Percentiles rank a stretch among this genome's conserved stretches.
These are phyloP conservation scores for Aspergillus novofumigatus DNA, from an alignment of 2,329 filamentous ascomycete species.

Conservation along the genomic window DNA sequence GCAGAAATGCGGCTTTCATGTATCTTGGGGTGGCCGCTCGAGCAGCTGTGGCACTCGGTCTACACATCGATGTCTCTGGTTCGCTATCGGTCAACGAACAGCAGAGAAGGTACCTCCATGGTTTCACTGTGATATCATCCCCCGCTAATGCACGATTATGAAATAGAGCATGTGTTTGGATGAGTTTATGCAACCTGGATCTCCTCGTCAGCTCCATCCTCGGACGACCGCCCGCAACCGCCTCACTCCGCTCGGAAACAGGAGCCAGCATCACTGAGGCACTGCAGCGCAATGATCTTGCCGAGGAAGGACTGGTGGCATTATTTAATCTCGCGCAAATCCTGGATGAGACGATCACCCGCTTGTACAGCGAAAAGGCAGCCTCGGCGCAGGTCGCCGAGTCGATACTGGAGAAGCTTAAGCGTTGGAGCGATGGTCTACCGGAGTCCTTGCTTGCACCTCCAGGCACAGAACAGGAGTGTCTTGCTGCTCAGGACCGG, in stretches of 20 bases:
- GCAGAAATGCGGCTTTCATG: constrained; percentile 59
- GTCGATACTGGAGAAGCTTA: constrained; percentile 40
- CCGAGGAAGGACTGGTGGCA: constrained; percentile 34
- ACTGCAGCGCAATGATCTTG: constrained; percentile 18
- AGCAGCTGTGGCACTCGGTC: constrained; percentile 54
- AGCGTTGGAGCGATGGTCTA: constrained; percentile 45
- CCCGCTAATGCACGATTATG: not conserved
- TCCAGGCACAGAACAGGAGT: constrained; percentile 15
- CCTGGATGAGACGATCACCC: constrained; percentile 43
- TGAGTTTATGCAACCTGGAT: constrained; percentile 47
- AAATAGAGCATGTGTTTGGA: constrained; percentile 42
- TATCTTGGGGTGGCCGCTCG: constrained; percentile 58
- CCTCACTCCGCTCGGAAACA: constrained; percentile 22
- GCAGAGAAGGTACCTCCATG: constrained; percentile 17
- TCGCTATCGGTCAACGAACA: constrained; percentile 13
- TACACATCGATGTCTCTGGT: constrained; percentile 39
- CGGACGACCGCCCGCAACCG: constrained; percentile 39
- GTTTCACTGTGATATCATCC: not conserved
- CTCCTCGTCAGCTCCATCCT: constrained; percentile 48
- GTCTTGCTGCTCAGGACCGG: constrained; percentile 25
- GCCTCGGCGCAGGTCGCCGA: constrained; percentile 36
- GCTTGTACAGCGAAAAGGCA: constrained; percentile 39
- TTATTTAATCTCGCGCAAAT: constrained; percentile 43
- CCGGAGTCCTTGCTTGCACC: constrained; percentile 31
- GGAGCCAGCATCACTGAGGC: constrained; percentile 18